Percentiles rank a stretch among this genome's conserved stretches.
Evolutionary conservation across 1,284 basidiomycete species (phyloP).

Genomic region (Coniferiporia weirii): DNA sequence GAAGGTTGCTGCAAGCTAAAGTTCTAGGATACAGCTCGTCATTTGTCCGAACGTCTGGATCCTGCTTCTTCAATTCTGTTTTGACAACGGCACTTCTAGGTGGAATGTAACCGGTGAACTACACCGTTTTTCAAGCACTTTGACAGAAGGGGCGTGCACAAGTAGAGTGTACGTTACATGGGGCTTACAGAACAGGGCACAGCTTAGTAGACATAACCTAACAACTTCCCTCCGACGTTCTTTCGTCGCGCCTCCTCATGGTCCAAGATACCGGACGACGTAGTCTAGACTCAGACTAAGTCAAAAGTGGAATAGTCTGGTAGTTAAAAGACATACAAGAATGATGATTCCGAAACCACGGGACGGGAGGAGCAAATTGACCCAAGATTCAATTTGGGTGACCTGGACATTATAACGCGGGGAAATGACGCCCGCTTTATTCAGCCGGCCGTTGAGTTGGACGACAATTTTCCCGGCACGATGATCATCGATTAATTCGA

Average conservation of each 20-base stretch:
- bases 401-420: constrained; percentile 97
- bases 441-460: constrained; percentile 96
- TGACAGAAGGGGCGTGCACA: no score
- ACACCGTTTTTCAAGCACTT: no score
- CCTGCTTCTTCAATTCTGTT: no score
- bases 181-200: no score
- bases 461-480: constrained; percentile 98
- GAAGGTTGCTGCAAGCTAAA: no score
- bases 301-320: background rate
- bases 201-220: constrained; percentile 74
- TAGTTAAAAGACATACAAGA: constrained; percentile 45
- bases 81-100: no score
- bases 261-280: constrained; percentile 97
- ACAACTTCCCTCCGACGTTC: constrained; percentile 90
- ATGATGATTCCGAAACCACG: constrained; percentile 98
- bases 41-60: no score
- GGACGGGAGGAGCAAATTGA: constrained; percentile 88
- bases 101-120: no score
- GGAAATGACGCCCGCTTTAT: constrained; percentile 99
- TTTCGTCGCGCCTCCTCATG: constrained; percentile 99
- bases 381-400: constrained; percentile 90
- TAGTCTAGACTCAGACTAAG: constrained; percentile 55
- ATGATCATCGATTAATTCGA: constrained; percentile 99
- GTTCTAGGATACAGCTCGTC: no score
- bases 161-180: no score